Conservation (phyloP, 2,329 filamentous ascomycete genomes). For the Penicillium sp. region DNA sequence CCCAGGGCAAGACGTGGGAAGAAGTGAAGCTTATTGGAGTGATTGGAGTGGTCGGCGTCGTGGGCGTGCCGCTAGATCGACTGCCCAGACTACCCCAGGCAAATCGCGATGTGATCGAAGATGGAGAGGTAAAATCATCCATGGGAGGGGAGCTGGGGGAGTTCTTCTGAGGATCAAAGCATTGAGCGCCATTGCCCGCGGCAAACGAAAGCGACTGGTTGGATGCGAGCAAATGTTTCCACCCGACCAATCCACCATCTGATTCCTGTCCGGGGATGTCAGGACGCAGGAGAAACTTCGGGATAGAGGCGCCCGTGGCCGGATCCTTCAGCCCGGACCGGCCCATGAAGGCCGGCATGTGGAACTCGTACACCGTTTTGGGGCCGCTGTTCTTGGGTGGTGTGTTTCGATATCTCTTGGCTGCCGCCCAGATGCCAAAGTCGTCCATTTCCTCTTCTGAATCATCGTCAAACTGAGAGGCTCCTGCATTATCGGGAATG, state of each 20-base stretch:
- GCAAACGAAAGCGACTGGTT: constrained; percentile 37
- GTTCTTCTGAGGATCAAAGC: constrained; percentile 23
- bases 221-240: constrained; percentile 40
- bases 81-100: constrained; percentile 32
- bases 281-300: constrained; percentile 37
- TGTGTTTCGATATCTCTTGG: constrained; percentile 19
- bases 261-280: constrained; percentile 39
- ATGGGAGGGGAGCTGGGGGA: constrained; percentile 15
- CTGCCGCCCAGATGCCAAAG: constrained; percentile 25
- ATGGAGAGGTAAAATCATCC: constrained; percentile 29
- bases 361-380: constrained; percentile 36
- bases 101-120: constrained; percentile 30
- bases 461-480: constrained; percentile 25
- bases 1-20: constrained; percentile 30
- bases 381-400: constrained; percentile 22
- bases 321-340: constrained; percentile 25
- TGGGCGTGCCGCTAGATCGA: constrained; percentile 28
- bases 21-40: constrained; percentile 28
- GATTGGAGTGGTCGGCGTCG: constrained; percentile 27
- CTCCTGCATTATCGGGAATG: constrained; percentile 30
- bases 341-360: constrained; percentile 40
- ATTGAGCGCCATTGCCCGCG: constrained; percentile 29
- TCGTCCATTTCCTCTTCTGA: constrained; percentile 32
- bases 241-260: constrained; percentile 41
- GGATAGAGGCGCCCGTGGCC: constrained; percentile 27